Base-by-base conservation (phyloP, 2,329 filamentous ascomycete genomes). In the Colletotrichum tofieldiae region DNA sequence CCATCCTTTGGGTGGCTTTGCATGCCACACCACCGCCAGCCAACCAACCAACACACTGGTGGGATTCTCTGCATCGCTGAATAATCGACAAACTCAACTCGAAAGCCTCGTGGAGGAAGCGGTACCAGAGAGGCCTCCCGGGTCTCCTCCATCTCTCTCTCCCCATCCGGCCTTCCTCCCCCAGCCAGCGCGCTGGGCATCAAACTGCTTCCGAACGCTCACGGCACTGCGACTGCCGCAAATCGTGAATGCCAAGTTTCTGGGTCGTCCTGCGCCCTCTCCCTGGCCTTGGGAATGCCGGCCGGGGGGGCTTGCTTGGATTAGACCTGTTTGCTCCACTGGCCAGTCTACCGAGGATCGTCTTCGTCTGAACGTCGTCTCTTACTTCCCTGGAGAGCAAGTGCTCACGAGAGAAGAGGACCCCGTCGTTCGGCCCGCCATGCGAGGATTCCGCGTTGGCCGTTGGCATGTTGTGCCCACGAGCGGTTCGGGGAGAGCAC, bases 1-100 rank as follows among this genome's bases (percentile, higher is more conserved):
- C 66, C 70, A 65, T 70, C 39, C 23, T 39, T 54, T 26, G 47
- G 52, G 52, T 65, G 52, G 66, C 65, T 65, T 64, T 55, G 59
- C 61, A 63, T 26, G 9, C 47, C 23, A 39, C 70, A 59, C 55
- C 70, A 60, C 32, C 12, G 55, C 26, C 58, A 12, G 55, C 26
- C 58, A n/a, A 41, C 35, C 37, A 39, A 23, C 23, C 37, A 63
- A 37, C 45, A 62, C 39, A 51, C n/a, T 12, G 29, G 60, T 9
- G 16, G n/a, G 14, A 37, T 62, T 16, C 32, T 35, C 26, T 41
- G 6, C 26, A 8, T 41, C 32, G 66, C 65, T 72, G 65, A 69
- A 70, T 70, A 72, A 72, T 41, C 6, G 16, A 41, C 20, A 43
- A 9, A 20, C 35, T 23, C n/a, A 41, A 41, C 35, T 18, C 23